Base-by-base conservation (phyloP, 148 eudicot species). In the Limonium bicolor region DNA sequence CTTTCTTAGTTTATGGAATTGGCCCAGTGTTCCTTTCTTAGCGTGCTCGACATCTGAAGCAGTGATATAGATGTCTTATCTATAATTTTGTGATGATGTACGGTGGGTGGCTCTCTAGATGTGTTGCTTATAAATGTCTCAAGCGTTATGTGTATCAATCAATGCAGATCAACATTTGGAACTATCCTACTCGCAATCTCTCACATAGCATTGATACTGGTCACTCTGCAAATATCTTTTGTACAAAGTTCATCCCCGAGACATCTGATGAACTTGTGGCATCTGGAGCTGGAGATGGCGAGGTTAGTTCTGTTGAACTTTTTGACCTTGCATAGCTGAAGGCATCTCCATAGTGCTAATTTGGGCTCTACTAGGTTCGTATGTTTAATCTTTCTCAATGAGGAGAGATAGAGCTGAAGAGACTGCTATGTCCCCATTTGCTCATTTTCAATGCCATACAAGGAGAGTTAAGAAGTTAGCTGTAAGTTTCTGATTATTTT, bases 231-330 rank as follows among this genome's bases (percentile, higher is more conserved):
- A 90, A 90, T 48, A 90, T 90, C 59, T 90, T 90, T 64, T 90
- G 97, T 45, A 80, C 95, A 20, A 90, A 90, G 54, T 90, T 90
- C 66, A 53, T 90, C 40, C 97, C 97, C 34, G 93, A 80, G 71
- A 90, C 97, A 53, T 80, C 82, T 46, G 93, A 84, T 62, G 93
- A 78, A 32, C 60, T 77, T 21, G 95, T 90, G 29, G 85, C 77
- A 50, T 90, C 97, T 53, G 97, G 95, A 39, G 95, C 97, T 47
- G 97, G 73, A 53, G 97, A 90, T 67, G 83, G 93, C 31, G 93
- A 90, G 80, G 97, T 84, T 75, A 59, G 48, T n/a, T 25, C 23
- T 32, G 19, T 34, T 19, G 33, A 55, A 48, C 20, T 49, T 43
- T 2, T 38, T 13, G 31, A 9, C 29, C 60, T 30, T 20, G 23